Percentiles rank a stretch among this genome's conserved stretches.
These are phyloP conservation scores for Paraurostyla sp. DNA, from an alignment of 73 alveolate species.

Conservation along the genomic window DNA sequence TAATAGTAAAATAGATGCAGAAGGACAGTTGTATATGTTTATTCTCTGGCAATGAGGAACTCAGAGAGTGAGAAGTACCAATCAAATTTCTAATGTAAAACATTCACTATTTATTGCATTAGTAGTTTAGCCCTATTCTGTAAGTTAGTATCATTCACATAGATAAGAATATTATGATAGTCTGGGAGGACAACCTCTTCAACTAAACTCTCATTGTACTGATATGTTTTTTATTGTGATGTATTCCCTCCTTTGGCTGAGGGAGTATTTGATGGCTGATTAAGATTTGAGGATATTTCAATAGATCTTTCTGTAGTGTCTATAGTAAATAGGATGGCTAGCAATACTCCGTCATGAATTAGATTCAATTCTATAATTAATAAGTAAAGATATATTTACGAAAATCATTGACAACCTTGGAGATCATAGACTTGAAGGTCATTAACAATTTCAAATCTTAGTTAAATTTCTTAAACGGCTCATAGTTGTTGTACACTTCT, in stretches of 20 bases:
- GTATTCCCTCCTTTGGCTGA: too few species aligned
- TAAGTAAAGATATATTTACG: not conserved
- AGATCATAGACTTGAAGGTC: conserved; percentile 16
- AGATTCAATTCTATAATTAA: not conserved
- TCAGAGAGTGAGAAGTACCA: conserved; percentile 44
- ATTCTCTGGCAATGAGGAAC: conserved; percentile 8
- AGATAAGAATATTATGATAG: not conserved
- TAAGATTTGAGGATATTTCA: not conserved
- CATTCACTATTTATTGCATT: not conserved
- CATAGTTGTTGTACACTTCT: not conserved
- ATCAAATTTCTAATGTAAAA: not conserved
- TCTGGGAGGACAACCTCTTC: conserved; percentile 40
- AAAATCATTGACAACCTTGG: conserved; percentile 33
- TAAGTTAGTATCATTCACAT: conserved; percentile 32
- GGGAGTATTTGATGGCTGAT: not conserved
- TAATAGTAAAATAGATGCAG: not conserved
- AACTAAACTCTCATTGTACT: not conserved
- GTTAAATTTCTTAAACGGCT: conserved; percentile 29
- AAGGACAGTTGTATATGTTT: not conserved
- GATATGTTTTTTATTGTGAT: not conserved
- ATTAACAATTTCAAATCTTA: conserved; percentile 35
- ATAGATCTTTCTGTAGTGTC: conserved; percentile 23
- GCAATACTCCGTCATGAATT: conserved; percentile 37
- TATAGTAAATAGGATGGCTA: conserved; percentile 17
- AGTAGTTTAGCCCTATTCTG: conserved; percentile 9